Evolutionary conservation across 495 filamentous ascomycete species (phyloP), one percentile per base, ranked within the genome.

Genomic region (Cercophora scortea): DNA sequence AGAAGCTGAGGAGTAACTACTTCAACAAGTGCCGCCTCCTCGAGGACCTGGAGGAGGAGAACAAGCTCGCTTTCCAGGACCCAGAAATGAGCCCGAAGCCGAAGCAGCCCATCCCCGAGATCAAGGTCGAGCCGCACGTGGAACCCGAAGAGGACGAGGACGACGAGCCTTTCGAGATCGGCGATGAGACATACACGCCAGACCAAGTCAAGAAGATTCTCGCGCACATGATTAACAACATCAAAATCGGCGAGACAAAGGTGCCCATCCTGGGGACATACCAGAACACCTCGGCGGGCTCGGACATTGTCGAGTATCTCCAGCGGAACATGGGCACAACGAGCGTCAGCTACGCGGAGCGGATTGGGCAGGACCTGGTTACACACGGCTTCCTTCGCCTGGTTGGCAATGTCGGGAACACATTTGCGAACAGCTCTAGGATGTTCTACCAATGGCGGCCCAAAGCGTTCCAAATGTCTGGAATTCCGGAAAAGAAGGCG

Each of bases 11-110:
- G 42, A 96, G 90, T 62, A 82, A 86, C 56, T 99, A 99, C 70
- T 99, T 95, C 80, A 97, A 96, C 74, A 97, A 96, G 70, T 99
- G 93, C 62, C 87, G 93, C 43, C 79, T 95, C 42, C 84, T 96
- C 7, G 93, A 99, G 67, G 93, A 99, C 62, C 69, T 96, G 49
- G 94, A 97, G 61, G 93, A 99, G 69, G 93, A 99, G 77, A 95
- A 96, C 64, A 96, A 97, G 70, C 81, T 99, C 11, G 91, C 89
- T 33, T 96, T 97, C 66, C 89, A 96, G 63, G 89, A 88, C 54
- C 89, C 91, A 2, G 71, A 75, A 52, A 63, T 53, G 32, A 78
- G 75, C 61, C 75, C 78, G 12, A 74, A 78, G 51, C 59, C 69
- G 57, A 67, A 68, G 58, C 56, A 70, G 59, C 64, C 71, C 51